These are phyloP conservation scores for Starmerella khaoyaiensis DNA, from an alignment of 805 yeast species.

Conservation along the genomic window DNA sequence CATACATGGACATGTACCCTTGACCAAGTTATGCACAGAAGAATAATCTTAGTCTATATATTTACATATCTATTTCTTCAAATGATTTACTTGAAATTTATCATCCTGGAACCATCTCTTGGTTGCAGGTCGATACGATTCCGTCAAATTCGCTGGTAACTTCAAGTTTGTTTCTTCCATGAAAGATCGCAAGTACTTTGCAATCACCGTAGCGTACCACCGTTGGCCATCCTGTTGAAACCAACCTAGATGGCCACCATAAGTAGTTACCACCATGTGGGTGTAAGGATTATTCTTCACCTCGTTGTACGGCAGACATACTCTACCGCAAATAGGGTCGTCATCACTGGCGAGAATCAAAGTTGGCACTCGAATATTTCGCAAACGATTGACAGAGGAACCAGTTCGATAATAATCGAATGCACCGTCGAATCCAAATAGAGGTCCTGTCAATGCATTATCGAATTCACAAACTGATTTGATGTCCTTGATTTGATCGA, in stretches of 20 bases:
- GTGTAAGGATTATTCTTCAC: conserved; percentile 46
- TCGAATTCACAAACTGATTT: conserved; percentile 45
- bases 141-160: not conserved
- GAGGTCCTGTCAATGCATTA: conserved; percentile 46
- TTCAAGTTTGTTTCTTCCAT: conserved; percentile 24
- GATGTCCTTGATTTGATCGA: conserved; percentile 16
- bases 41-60: too few species aligned
- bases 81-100: conserved; percentile 6
- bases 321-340: conserved; percentile 57
- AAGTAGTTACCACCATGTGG: conserved; percentile 43
- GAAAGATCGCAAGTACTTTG: conserved; percentile 32
- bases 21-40: too few species aligned
- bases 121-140: not conserved
- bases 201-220: conserved; percentile 50
- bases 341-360: conserved; percentile 53
- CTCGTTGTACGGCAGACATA: conserved; percentile 40
- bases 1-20: too few species aligned
- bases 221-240: conserved; percentile 43
- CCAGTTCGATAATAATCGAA: conserved; percentile 53
- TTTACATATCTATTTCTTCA: not conserved
- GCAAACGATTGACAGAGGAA: conserved; percentile 42
- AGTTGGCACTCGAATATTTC: conserved; percentile 47
- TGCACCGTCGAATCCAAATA: conserved; percentile 53
- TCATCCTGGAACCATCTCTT: conserved; percentile 14
- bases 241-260: conserved; percentile 82